Percentiles rank a stretch among this genome's conserved stretches.
Conservation (phyloP, 768 basidiomycete species). For the Serendipita indica region DNA sequence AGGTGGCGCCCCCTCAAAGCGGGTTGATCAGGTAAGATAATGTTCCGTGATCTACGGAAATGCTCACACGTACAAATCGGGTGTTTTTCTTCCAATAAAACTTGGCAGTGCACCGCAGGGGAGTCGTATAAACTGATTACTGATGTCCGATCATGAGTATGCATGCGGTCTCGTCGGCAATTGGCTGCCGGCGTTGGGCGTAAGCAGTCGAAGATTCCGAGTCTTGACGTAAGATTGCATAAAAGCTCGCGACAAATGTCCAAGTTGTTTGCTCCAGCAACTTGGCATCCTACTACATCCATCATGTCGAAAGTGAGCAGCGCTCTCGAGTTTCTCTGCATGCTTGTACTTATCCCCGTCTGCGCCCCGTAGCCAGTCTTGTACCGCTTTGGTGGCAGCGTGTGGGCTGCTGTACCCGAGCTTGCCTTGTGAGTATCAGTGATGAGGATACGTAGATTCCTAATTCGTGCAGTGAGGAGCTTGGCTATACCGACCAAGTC, state of each 20-base stretch:
- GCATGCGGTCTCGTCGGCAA: too few relatives aligned
- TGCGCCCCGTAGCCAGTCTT: conserved; percentile 18
- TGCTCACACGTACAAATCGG: too few relatives aligned
- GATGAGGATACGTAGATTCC: background rate
- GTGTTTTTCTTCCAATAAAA: too few relatives aligned
- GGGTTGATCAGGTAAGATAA: too few relatives aligned
- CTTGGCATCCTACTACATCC: background rate
- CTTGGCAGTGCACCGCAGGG: too few relatives aligned
- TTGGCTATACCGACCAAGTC: conserved; percentile 26
- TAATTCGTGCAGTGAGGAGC: conserved; percentile 25
- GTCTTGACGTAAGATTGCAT: conserved; percentile 11
- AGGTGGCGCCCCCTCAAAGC: too few relatives aligned
- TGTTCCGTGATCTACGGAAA: too few relatives aligned
- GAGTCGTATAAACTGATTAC: too few relatives aligned
- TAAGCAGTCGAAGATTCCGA: background rate
- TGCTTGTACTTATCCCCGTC: background rate
- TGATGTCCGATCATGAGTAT: conserved; percentile 9
- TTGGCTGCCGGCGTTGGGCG: background rate
- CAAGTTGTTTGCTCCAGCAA: background rate
- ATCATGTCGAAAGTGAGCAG: background rate
- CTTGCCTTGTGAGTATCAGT: conserved; percentile 26
- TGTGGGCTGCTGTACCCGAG: conserved; percentile 30
- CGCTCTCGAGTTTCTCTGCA: conserved; percentile 2
- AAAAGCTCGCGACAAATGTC: background rate
- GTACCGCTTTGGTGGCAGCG: conserved; percentile 25